A percentile compares a stretch with the other conserved stretches of the same genome.
These are phyloP conservation scores for Xylariaceae sp. DNA, from an alignment of 2,329 filamentous ascomycete genomes.

Conservation along the genomic window DNA sequence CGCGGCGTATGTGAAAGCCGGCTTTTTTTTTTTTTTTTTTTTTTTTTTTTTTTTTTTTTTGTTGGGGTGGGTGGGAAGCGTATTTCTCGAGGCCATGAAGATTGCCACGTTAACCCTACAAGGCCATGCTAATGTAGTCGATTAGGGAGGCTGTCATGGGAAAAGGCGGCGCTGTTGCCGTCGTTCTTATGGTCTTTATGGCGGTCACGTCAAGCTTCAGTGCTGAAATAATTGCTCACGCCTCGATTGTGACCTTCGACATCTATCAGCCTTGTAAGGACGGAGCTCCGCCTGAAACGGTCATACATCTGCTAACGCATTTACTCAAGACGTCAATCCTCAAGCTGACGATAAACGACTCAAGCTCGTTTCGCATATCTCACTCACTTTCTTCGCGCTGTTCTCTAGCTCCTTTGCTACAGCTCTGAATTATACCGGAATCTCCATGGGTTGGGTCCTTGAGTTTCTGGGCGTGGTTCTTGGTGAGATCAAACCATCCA, in stretches of 20 bases:
- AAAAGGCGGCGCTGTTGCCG: slow-evolving; percentile 60
- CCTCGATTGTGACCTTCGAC: slow-evolving; percentile 66
- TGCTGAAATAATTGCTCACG: slow-evolving; percentile 66
- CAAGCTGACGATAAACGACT: slow-evolving; percentile 58
- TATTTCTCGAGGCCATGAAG: too few relatives aligned
- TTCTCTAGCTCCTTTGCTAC: slow-evolving; percentile 61
- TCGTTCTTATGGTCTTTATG: slow-evolving; percentile 66
- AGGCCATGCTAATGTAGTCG: too few relatives aligned
- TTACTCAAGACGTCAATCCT: slow-evolving; percentile 53
- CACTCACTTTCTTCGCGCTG: slow-evolving; percentile 53
- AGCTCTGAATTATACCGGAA: slow-evolving; percentile 50
- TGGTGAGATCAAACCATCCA: too few relatives aligned
- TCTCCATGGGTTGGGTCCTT: slow-evolving; percentile 67
- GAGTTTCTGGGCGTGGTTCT: slow-evolving; percentile 49
- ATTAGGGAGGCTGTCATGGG: slow-evolving; percentile 56
- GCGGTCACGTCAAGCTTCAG: slow-evolving; percentile 65
- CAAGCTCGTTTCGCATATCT: slow-evolving; percentile 64
- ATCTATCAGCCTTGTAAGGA: slow-evolving; percentile 56
- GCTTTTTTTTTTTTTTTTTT: too few relatives aligned
- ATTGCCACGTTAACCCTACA: too few relatives aligned
- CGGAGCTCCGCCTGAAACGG: not conserved
- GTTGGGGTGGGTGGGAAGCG: too few relatives aligned
- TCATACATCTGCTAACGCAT: not conserved
- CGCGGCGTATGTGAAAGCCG: slow-evolving; percentile 40
- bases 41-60: too few relatives aligned